Percentiles rank a stretch among this genome's conserved stretches.
These are phyloP conservation scores for Pseudozyma thailandica DNA, from an alignment of 1,284 basidiomycete genomes.

Conservation along the genomic window DNA sequence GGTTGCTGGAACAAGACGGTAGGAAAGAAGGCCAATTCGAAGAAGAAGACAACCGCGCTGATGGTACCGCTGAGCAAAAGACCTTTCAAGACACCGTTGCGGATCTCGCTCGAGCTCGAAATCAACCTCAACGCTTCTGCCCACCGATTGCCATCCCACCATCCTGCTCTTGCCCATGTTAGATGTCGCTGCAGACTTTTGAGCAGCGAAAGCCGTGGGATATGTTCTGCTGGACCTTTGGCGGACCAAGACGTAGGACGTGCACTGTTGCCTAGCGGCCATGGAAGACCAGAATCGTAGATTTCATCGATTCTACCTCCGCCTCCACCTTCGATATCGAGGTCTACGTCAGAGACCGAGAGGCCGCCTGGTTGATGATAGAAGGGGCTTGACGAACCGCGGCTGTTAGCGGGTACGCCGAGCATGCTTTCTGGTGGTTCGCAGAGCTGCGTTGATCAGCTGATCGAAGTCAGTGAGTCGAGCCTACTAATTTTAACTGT, in stretches of 20 bases:
- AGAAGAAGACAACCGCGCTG: constrained; percentile 58
- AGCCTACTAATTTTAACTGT: background rate
- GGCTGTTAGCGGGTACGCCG: constrained; percentile 40
- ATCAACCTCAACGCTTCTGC: constrained; percentile 44
- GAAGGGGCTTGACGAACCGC: constrained; percentile 32
- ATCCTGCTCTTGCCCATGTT: constrained; percentile 56
- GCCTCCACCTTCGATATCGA: constrained; percentile 64
- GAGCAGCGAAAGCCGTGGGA: constrained; percentile 41
- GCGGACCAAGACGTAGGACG: constrained; percentile 54
- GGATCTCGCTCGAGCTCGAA: constrained; percentile 53
- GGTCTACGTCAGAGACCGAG: constrained; percentile 55
- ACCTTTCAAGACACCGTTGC: constrained; percentile 61
- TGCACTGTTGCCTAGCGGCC: constrained; percentile 32
- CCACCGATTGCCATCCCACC: constrained; percentile 59
- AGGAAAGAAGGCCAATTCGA: constrained; percentile 64
- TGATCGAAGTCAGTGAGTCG: background rate
- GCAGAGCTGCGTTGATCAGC: background rate
- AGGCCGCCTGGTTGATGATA: constrained; percentile 26
- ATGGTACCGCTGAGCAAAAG: constrained; percentile 58
- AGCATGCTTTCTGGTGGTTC: constrained; percentile 21
- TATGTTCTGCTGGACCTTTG: constrained; percentile 55
- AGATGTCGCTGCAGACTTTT: constrained; percentile 49
- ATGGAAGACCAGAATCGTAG: constrained; percentile 58
- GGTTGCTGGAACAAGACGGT: constrained; percentile 51
- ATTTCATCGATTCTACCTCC: constrained; percentile 56